These are phyloP conservation scores for Starmerella vaccinii DNA, from an alignment of 805 yeast species.

Conservation along the genomic window DNA sequence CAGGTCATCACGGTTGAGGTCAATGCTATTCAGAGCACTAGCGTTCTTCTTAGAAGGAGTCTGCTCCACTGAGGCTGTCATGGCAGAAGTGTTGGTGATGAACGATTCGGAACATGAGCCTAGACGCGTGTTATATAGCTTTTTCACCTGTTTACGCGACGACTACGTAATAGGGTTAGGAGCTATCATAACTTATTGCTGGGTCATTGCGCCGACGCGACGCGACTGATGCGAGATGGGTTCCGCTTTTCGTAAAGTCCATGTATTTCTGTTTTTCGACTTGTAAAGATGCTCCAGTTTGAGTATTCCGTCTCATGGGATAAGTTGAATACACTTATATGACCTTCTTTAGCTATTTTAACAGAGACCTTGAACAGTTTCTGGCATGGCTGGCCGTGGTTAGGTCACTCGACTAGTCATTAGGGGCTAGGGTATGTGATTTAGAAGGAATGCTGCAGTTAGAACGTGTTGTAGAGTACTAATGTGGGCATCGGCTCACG, in stretches of 20 bases:
- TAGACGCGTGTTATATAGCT: slow-evolving; percentile 3
- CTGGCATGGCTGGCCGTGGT: neutral
- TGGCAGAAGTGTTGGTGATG: neutral
- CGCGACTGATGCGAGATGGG: slow-evolving; percentile 1
- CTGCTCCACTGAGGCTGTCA: slow-evolving; percentile 25
- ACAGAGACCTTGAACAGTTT: neutral
- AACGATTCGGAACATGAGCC: neutral
- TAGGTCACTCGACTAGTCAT: slow-evolving; percentile 5
- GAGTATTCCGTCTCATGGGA: too few species aligned
- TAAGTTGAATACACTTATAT: too few species aligned
- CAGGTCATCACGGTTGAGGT: slow-evolving; percentile 32
- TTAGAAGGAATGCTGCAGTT: neutral
- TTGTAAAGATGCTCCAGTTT: too few species aligned
- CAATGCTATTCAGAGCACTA: slow-evolving; percentile 43
- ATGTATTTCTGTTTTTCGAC: too few species aligned
- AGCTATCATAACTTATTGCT: neutral
- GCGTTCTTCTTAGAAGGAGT: slow-evolving; percentile 66
- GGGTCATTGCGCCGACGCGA: slow-evolving; percentile 3
- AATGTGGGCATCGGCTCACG: too few species aligned
- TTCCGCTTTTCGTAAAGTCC: too few species aligned
- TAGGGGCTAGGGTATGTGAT: slow-evolving; percentile 14
- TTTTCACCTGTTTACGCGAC: slow-evolving; percentile 8
- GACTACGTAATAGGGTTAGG: slow-evolving; percentile 8
- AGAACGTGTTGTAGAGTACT: too few species aligned
- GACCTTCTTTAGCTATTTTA: too few species aligned